Conservation (phyloP, 2,329 filamentous ascomycete genomes). For the Sordariomycetes sp. region DNA sequence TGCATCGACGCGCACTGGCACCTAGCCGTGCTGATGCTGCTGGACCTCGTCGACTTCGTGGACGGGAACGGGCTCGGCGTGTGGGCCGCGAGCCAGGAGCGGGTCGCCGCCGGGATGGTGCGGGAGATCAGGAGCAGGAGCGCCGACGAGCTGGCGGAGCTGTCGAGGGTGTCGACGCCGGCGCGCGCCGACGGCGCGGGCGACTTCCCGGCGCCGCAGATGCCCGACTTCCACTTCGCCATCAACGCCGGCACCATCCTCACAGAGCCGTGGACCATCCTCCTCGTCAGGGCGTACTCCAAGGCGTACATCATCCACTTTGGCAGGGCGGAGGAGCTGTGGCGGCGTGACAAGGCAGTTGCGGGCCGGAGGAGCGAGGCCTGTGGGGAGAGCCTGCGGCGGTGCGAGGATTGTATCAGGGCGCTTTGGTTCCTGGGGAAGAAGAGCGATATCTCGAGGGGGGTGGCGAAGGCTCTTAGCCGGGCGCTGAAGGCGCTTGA, state of each 20-base stretch:
- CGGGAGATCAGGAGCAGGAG: slow-evolving; percentile 29
- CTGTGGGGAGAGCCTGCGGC: slow-evolving; percentile 17
- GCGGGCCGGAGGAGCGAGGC: slow-evolving; percentile 11
- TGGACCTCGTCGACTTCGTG: slow-evolving; percentile 39
- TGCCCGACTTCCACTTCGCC: slow-evolving; percentile 38
- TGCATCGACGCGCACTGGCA: slow-evolving; percentile 48
- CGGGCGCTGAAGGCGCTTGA: neutral
- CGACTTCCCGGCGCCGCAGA: slow-evolving; percentile 12
- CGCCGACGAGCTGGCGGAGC: slow-evolving; percentile 32
- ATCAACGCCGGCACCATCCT: slow-evolving; percentile 43
- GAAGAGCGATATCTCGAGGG: slow-evolving; percentile 37
- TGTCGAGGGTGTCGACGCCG: slow-evolving; percentile 33
- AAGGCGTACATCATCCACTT: slow-evolving; percentile 30
- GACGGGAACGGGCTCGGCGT: slow-evolving; percentile 25
- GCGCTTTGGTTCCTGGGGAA: slow-evolving; percentile 43
- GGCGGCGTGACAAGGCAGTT: slow-evolving; percentile 13
- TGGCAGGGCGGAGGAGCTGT: slow-evolving; percentile 18
- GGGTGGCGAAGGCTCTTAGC: neutral
- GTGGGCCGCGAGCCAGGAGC: slow-evolving; percentile 13
- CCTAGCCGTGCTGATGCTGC: slow-evolving; percentile 41
- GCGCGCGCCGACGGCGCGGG: slow-evolving; percentile 11
- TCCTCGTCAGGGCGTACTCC: slow-evolving; percentile 41
- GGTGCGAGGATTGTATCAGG: slow-evolving; percentile 36
- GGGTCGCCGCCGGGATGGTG: slow-evolving; percentile 21
- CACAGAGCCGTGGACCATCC: slow-evolving; percentile 49